Conservation (phyloP, 2,329 filamentous ascomycete genomes). For the Colletotrichum sp. region DNA sequence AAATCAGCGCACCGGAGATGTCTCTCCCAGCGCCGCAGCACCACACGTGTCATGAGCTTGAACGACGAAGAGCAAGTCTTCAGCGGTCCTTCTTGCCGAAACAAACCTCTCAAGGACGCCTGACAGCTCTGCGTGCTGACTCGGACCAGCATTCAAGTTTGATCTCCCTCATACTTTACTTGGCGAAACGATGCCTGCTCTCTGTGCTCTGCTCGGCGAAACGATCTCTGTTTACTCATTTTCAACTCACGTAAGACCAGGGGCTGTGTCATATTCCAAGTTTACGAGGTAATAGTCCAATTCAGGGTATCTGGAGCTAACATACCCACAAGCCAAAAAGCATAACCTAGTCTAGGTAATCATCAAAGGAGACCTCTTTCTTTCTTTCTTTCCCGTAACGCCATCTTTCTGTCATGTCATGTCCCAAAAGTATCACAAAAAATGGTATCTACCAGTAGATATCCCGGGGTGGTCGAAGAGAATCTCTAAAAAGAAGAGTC, state of each 20-base stretch:
- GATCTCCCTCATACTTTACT: background rate
- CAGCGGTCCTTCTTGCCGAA: background rate
- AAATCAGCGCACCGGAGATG: background rate
- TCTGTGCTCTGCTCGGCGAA: background rate
- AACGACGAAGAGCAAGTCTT: background rate
- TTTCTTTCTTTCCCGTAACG: background rate
- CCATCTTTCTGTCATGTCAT: background rate
- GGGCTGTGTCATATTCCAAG: background rate
- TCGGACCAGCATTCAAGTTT: background rate
- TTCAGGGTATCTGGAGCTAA: constrained; percentile 10
- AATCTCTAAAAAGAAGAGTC: background rate
- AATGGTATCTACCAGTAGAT: constrained; percentile 13
- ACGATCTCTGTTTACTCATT: background rate
- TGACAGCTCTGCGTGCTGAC: background rate
- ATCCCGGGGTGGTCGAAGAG: background rate
- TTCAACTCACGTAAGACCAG: background rate
- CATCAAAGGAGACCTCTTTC: background rate
- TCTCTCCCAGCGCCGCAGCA: background rate
- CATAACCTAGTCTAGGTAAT: background rate
- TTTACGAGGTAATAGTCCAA: background rate
- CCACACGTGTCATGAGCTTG: background rate
- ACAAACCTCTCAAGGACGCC: background rate
- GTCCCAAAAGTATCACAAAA: background rate
- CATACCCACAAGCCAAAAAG: background rate
- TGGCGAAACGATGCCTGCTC: constrained; percentile 1